Percentiles rank a stretch among this genome's conserved stretches.
Conservation (phyloP, 2,329 filamentous ascomycete species). For the Neonectria ditissima region DNA sequence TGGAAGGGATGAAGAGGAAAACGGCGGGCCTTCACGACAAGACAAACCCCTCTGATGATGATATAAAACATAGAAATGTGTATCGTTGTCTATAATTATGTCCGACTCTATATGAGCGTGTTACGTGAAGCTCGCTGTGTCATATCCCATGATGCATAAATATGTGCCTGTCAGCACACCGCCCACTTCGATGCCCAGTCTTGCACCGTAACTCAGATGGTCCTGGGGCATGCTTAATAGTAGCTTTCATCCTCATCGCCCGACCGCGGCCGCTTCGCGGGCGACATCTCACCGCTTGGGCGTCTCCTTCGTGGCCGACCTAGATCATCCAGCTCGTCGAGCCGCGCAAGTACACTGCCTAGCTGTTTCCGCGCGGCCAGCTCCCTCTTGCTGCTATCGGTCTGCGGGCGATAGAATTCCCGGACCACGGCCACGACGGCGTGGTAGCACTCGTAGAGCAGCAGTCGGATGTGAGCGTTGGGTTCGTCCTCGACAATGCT, state of each 20-base stretch:
- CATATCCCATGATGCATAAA: conserved; percentile 16
- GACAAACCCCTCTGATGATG: conserved; percentile 18
- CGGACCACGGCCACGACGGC: conserved; percentile 63
- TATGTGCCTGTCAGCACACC: conserved; percentile 22
- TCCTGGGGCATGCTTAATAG: not conserved
- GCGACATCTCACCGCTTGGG: conserved; percentile 56
- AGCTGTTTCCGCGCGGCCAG: conserved; percentile 65
- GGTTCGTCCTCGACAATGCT: conserved; percentile 57
- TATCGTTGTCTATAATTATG: conserved; percentile 16
- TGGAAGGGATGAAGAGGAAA: conserved; percentile 48
- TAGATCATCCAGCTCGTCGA: conserved; percentile 56
- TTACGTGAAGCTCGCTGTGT: conserved; percentile 25
- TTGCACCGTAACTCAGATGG: not conserved
- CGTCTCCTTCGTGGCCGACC: conserved; percentile 47
- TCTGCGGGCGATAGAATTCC: conserved; percentile 66
- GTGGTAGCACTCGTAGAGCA: conserved; percentile 71
- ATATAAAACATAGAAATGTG: not conserved
- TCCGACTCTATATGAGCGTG: conserved; percentile 5
- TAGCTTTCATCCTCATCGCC: conserved; percentile 36
- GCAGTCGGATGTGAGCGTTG: conserved; percentile 59
- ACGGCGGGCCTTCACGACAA: conserved; percentile 13
- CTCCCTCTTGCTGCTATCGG: conserved; percentile 62
- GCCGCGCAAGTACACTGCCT: conserved; percentile 57
- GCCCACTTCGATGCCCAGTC: not conserved
- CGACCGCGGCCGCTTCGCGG: conserved; percentile 58